Evolutionary conservation across 176 grass and related monocot species (phyloP), one percentile per base, ranked within the genome.

Genomic region (Puccinellia tenuiflora): DNA sequence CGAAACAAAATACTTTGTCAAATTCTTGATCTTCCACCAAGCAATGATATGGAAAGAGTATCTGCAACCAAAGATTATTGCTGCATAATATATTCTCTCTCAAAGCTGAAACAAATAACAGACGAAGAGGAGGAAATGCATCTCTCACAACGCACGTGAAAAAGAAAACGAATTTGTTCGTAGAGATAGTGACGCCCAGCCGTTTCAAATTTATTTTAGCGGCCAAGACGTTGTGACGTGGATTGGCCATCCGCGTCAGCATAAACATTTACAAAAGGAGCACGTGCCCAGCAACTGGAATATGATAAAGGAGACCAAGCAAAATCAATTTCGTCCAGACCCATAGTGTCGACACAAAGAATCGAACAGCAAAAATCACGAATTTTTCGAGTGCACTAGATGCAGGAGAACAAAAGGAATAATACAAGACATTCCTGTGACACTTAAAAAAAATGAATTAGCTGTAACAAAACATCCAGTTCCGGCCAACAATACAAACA

Each of bases 401-500:
- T 69, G 21, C 4, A 22, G 20, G 13, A 83, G 17, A 14, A 35
- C 62, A 9, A 61, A 78, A 71, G 33, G 35, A 20, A 62, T 26
- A 35, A 62, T 63, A 33, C 8, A 63, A 76, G 17, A 26, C 37
- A 20, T 28, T 21, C 18, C 28, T 0, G 25, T 53, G 20, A 62
- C 6, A 15, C 43, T 22, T 42, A n/a, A 79, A 69, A 50, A 18
- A 35, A 77, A 83, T 38, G 33, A 69, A 77, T 83, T 25, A 81
- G 79, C 48, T 35, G 30, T 55, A 53, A 76, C 45, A 50, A 46
- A 48, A 48, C 29, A 53, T 39, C 6, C 22, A 16, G 25, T 62
- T 72, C 4, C 63, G 22, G 60, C 68, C 68, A 74, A 60, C 77
- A 62, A 21, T 33, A 56, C 39, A 46, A 35, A 81, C 46, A 86